A percentile compares a stretch with the other conserved stretches of the same genome.
These are phyloP conservation scores for Hanseniaspora jakobsenii DNA, from an alignment of 805 yeast genomes.

Conservation along the genomic window DNA sequence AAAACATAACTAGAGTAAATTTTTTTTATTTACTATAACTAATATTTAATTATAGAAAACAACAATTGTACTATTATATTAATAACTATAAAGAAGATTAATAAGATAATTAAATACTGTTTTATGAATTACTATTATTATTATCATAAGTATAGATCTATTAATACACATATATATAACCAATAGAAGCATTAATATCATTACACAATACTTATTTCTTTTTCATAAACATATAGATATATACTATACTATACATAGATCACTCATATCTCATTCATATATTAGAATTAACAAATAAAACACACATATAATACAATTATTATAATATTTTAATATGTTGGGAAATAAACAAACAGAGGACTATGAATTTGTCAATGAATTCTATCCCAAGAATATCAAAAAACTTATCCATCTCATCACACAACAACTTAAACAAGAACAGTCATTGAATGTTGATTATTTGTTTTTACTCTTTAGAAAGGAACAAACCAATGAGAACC, in stretches of 20 bases:
- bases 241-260: not conserved
- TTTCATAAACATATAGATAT: not conserved
- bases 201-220: not conserved
- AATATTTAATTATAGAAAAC: no score
- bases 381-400: constrained; percentile 54
- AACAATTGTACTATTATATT: no score
- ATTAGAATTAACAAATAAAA: not conserved
- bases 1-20: no score
- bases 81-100: no score
- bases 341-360: not conserved
- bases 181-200: no score
- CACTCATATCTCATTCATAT: not conserved
- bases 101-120: no score
- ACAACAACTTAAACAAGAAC: constrained; percentile 47
- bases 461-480: constrained; percentile 69
- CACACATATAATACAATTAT: not conserved
- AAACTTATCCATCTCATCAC: constrained; percentile 60
- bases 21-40: no score
- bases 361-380: constrained; percentile 33
- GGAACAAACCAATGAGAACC: constrained; percentile 46
- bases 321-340: not conserved
- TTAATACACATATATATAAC: no score
- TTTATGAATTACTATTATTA: no score
- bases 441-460: constrained; percentile 63
- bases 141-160: no score